Evolutionary conservation across 202 grass and related monocot species (phyloP).

Genomic region (Digitaria exilis): DNA sequence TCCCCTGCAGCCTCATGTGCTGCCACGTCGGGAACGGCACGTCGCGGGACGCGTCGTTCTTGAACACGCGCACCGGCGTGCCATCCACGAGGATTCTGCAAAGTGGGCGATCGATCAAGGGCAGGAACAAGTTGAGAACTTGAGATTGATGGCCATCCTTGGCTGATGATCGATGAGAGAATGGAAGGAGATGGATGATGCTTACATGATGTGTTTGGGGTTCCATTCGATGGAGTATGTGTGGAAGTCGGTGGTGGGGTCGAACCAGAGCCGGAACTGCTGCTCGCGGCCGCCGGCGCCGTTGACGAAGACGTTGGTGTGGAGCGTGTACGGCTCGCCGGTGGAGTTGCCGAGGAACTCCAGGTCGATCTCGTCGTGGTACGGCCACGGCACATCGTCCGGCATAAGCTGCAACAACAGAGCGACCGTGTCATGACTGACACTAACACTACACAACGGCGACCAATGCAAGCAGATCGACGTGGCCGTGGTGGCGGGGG

Average conservation of each 20-base stretch:
- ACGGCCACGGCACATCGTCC: conserved; percentile 20
- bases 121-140: background rate
- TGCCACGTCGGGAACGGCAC: conserved; percentile 59
- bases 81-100: conserved; percentile 61
- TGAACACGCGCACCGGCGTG: conserved; percentile 51
- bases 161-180: background rate
- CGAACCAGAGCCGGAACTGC: conserved; percentile 63
- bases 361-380: conserved; percentile 58
- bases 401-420: conserved; percentile 9
- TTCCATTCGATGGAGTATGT: conserved; percentile 70
- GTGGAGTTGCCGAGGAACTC: conserved; percentile 59
- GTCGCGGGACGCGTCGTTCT: conserved; percentile 40
- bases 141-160: too few species aligned
- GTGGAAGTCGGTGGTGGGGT: conserved; percentile 54
- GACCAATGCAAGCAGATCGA: too few species aligned
- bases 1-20: conserved; percentile 54
- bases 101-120: too few species aligned
- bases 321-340: conserved; percentile 51
- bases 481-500: too few species aligned
- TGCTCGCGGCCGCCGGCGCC: conserved; percentile 46
- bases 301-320: conserved; percentile 49
- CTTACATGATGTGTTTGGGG: conserved; percentile 53
- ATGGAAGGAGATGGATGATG: too few species aligned
- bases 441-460: too few species aligned
- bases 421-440: background rate